Percentiles rank a stretch among this genome's conserved stretches.
phyloP scores from a whole-genome alignment of 2,329 filamentous ascomycete species.

The Scedosporium apiospermum region DNA sequence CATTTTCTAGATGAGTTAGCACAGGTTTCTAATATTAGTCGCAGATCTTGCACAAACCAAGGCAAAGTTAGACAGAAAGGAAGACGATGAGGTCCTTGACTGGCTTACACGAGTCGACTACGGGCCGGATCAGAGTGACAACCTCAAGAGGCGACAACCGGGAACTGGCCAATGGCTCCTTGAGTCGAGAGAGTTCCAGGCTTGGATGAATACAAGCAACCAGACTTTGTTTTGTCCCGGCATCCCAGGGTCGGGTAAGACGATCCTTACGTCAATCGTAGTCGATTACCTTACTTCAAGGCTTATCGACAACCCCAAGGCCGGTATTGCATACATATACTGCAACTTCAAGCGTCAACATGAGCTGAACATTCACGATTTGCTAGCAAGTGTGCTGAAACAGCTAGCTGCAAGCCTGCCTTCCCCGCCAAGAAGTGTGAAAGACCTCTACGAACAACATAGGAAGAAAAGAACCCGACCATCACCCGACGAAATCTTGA shows the following conservation, averaged over 20 bases:
- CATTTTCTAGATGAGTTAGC: too few relatives aligned
- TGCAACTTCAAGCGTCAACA: slow-evolving; percentile 19
- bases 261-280: slow-evolving; percentile 12
- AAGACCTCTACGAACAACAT: slow-evolving; percentile 5
- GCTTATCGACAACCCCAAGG: slow-evolving; percentile 5
- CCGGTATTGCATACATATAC: slow-evolving; percentile 22
- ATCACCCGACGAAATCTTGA: slow-evolving; percentile 1
- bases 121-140: slow-evolving; percentile 24
- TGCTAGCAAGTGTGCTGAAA: slow-evolving; percentile 20
- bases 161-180: slow-evolving; percentile 33
- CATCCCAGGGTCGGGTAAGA: slow-evolving; percentile 25
- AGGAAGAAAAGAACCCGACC: neutral
- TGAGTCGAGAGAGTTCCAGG: slow-evolving; percentile 19
- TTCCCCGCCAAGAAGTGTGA: neutral
- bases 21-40: too few relatives aligned
- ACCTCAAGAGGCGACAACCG: slow-evolving; percentile 19
- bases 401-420: slow-evolving; percentile 15
- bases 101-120: slow-evolving; percentile 30
- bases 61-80: too few relatives aligned
- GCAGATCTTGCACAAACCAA: too few relatives aligned
- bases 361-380: slow-evolving; percentile 13
- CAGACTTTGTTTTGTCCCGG: slow-evolving; percentile 10
- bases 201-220: slow-evolving; percentile 15
- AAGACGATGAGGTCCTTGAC: slow-evolving; percentile 13
- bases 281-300: slow-evolving; percentile 9